Conservation (phyloP, 2,329 filamentous ascomycete genomes). For the Calonectria pseudoreteaudii region DNA sequence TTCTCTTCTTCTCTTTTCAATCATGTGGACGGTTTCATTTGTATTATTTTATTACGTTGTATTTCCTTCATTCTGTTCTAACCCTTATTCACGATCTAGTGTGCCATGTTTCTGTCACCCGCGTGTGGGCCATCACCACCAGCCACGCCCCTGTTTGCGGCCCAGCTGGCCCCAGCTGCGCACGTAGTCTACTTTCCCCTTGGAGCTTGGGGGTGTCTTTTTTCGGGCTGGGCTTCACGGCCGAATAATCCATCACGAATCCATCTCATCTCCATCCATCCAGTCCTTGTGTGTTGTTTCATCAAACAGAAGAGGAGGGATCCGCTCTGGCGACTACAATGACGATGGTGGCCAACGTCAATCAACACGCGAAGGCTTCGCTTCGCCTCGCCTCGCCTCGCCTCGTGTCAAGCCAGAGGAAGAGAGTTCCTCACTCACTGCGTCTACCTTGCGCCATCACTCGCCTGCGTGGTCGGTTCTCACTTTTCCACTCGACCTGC, state of each 20-base stretch:
- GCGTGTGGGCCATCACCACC: constrained; percentile 26
- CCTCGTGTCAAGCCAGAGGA: not conserved
- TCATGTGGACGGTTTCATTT: not conserved
- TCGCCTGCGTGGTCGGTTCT: not conserved
- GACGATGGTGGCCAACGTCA: not conserved
- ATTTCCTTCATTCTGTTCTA: not conserved
- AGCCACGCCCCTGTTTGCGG: constrained; percentile 29
- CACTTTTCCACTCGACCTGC: not conserved
- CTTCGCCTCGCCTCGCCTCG: constrained; percentile 3
- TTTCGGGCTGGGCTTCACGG: constrained; percentile 3
- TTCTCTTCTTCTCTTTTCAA: not conserved
- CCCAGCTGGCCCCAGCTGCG: constrained; percentile 26
- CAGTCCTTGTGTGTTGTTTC: constrained; percentile 2
- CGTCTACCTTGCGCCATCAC: constrained; percentile 10
- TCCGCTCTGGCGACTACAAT: not conserved
- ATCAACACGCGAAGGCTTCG: not conserved
- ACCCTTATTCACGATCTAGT: not conserved
- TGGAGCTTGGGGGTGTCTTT: not conserved
- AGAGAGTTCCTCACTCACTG: constrained; percentile 8
- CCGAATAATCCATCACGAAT: constrained; percentile 6
- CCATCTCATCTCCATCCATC: constrained; percentile 4
- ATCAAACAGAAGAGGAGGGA: not conserved
- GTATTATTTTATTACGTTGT: not conserved
- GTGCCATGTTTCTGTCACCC: not conserved
- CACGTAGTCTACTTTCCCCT: not conserved